Base-by-base conservation (phyloP, 2,329 filamentous ascomycete species). In the Penicillium verrucosum region DNA sequence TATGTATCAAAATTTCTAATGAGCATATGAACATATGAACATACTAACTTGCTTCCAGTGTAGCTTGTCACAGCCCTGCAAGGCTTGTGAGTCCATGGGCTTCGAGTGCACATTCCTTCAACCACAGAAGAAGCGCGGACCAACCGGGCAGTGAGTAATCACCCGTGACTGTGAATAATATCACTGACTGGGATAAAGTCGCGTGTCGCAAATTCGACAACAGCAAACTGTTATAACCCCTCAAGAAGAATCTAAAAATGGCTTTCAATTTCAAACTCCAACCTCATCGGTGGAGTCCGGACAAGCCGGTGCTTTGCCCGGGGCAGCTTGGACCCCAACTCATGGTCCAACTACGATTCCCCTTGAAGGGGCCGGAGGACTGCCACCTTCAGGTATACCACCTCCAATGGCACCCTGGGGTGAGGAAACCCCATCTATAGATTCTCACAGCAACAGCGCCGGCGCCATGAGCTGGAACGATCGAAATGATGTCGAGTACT, bases 81-180 rank as follows among this genome's bases (percentile, higher is more conserved):
- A 68, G 47, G 68, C 69, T 34, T 77, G 75, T 57, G 60, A 69
- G n/a, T 67, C 66, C 4, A 73, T 72, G 64, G 72, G 72, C 12
- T 71, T 76, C 54, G 67, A 71, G 12, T 78, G 75, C 59, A 77
- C 75, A 7, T 78, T 75, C 56, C 69, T 76, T 38, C 69, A 72
- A 43, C 73, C 73, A 7, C 73, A 76, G 56, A 77, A 77, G 60
- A 77, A 76, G 54, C 68, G 75, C 43, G 75, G 75, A 5, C 63
- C 75, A 38, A 68, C 70, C 27, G 70, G 69, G 52, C 69, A 73
- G 72, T 74, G 63, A 69, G 72, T 71, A 29, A 42, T 54, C 25
- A 14, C 40, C 45, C 56, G 32, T 29, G 51, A 65, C 12, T 30
- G 6, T 27, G 27, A 45, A 48, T 36, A 48, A 27, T 30, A 27